A percentile compares a stretch with the other conserved stretches of the same genome.
phyloP scores from a whole-genome alignment of 257 asterid species.

The Solanum ossicruentum region DNA sequence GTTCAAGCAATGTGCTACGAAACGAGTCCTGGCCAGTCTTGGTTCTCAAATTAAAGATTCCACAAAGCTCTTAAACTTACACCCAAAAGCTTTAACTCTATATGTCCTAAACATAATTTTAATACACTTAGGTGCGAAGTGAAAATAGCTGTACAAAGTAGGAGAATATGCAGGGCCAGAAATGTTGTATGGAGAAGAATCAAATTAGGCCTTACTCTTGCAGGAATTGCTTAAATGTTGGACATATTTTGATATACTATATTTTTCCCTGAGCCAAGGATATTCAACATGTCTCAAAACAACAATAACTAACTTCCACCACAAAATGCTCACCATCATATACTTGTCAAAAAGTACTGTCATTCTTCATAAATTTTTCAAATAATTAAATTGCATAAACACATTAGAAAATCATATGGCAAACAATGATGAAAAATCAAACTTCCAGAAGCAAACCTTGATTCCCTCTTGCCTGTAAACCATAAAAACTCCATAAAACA shows the following conservation, averaged over 20 bases:
- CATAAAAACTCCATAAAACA: constrained; percentile 70
- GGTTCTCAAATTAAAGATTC: background rate
- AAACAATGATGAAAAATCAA: background rate
- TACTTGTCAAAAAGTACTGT: background rate
- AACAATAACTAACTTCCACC: background rate
- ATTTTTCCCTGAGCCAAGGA: background rate
- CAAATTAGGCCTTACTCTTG: background rate
- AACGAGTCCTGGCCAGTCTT: background rate
- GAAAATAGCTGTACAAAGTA: background rate
- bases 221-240: background rate
- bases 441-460: constrained; percentile 38
- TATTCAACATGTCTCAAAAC: background rate
- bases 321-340: background rate
- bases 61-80: background rate
- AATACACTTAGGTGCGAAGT: background rate
- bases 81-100: background rate
- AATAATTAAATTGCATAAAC: background rate
- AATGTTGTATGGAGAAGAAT: background rate
- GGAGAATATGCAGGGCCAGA: background rate
- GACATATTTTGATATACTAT: background rate
- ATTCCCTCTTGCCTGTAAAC: constrained; percentile 55
- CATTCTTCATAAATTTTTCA: background rate
- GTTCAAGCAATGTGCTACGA: background rate
- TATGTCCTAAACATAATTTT: background rate
- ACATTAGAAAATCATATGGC: background rate